Conservation (phyloP, 176 grass and related monocot genomes). For the Oryza punctata region DNA sequence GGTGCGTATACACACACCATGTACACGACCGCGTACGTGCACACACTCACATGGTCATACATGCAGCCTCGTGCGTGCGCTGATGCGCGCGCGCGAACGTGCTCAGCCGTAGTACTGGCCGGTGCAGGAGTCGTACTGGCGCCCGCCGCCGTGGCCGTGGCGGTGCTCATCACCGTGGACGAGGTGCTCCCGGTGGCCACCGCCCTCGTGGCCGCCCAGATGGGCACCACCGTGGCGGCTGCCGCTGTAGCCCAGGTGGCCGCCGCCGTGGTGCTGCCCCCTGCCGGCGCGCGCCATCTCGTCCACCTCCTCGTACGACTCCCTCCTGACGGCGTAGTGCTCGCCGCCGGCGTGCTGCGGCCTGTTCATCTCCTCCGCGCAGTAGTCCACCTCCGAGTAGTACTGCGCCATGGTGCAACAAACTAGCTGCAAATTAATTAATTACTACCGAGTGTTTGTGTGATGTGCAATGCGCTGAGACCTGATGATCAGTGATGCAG, state of each 20-base stretch:
- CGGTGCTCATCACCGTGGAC: neutral
- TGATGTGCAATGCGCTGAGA: neutral
- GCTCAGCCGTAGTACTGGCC: neutral
- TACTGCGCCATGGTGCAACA: constrained; percentile 19
- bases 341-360: constrained; percentile 30
- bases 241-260: constrained; percentile 1
- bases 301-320: constrained; percentile 35
- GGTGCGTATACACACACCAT: too few relatives aligned
- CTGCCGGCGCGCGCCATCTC: constrained; percentile 33
- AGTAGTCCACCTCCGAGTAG: constrained; percentile 40
- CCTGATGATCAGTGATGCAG: neutral
- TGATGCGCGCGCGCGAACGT: too few relatives aligned
- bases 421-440: neutral
- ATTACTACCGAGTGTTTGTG: neutral
- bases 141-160: constrained; percentile 1
- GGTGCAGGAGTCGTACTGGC: neutral
- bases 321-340: constrained; percentile 40
- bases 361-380: constrained; percentile 28
- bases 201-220: too few relatives aligned
- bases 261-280: neutral
- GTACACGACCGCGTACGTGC: too few relatives aligned
- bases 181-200: neutral
- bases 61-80: neutral
- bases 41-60: too few relatives aligned
- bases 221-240: neutral